Percentiles rank a stretch among this genome's conserved stretches.
Evolutionary conservation across 2,329 filamentous ascomycete genomes (phyloP).

Genomic region (Metarhizium brunneum): DNA sequence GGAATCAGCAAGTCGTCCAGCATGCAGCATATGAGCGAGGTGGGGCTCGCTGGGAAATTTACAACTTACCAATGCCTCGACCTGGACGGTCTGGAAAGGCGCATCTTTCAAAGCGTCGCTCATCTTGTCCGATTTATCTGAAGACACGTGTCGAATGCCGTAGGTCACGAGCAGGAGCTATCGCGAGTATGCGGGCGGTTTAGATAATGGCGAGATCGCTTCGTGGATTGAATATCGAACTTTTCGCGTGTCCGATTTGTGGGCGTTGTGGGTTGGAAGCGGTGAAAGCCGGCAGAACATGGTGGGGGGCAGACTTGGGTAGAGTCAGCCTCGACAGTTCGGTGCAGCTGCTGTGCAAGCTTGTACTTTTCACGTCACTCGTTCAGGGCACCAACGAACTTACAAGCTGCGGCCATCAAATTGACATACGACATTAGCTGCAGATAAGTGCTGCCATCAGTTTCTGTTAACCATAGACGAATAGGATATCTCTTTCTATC

Average conservation of each 20-base stretch:
- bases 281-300: constrained; percentile 28
- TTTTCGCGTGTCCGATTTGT: constrained; percentile 33
- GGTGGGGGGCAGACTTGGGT: constrained; percentile 3
- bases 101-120: constrained; percentile 53
- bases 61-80: constrained; percentile 77
- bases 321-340: background rate
- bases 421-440: background rate
- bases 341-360: background rate
- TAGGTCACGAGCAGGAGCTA: constrained; percentile 11
- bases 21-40: constrained; percentile 19
- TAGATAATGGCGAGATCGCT: constrained; percentile 8
- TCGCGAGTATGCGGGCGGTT: constrained; percentile 16
- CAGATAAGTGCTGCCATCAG: background rate
- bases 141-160: background rate
- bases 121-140: constrained; percentile 34
- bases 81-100: constrained; percentile 79
- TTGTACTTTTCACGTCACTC: background rate
- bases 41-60: constrained; percentile 19
- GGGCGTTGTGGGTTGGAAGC: constrained; percentile 33
- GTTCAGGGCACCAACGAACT: background rate
- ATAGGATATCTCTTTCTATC: constrained; percentile 1
- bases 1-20: constrained; percentile 12
- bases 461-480: constrained; percentile 1
- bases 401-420: background rate
- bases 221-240: constrained; percentile 31